A percentile compares a stretch with the other conserved stretches of the same genome.
Conservation (phyloP, 2,329 filamentous ascomycete species). For the Teratosphaeria gauchensis region DNA sequence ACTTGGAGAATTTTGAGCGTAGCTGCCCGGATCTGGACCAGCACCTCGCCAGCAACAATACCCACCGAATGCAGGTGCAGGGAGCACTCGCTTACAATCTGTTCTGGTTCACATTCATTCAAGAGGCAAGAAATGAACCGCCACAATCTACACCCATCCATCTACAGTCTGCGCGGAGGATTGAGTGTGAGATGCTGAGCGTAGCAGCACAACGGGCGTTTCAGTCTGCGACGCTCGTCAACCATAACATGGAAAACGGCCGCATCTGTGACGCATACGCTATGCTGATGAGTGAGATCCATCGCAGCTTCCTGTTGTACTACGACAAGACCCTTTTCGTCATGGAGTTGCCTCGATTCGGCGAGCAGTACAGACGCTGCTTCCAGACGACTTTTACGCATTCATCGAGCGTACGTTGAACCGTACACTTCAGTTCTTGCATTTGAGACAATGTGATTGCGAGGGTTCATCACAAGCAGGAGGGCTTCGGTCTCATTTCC, state of each 20-base stretch:
- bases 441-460: not conserved
- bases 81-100: not conserved
- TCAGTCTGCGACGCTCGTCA: too few relatives aligned
- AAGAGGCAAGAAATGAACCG: not conserved
- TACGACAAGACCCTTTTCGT: not conserved
- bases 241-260: too few relatives aligned
- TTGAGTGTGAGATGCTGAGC: too few relatives aligned
- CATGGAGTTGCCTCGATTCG: not conserved
- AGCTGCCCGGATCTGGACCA: not conserved
- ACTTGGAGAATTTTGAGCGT: not conserved
- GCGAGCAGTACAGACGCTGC: not conserved
- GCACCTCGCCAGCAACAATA: not conserved
- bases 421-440: not conserved
- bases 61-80: not conserved
- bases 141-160: not conserved
- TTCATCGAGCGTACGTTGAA: not conserved
- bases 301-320: not conserved
- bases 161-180: not conserved
- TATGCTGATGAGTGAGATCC: not conserved
- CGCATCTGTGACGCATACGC: not conserved
- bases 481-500: not conserved
- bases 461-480: not conserved
- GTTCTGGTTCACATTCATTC: not conserved
- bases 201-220: too few relatives aligned
- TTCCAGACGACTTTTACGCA: not conserved